These are phyloP conservation scores for Spiraea crenata DNA, from an alignment of 331 rosid genomes.

Conservation along the genomic window DNA sequence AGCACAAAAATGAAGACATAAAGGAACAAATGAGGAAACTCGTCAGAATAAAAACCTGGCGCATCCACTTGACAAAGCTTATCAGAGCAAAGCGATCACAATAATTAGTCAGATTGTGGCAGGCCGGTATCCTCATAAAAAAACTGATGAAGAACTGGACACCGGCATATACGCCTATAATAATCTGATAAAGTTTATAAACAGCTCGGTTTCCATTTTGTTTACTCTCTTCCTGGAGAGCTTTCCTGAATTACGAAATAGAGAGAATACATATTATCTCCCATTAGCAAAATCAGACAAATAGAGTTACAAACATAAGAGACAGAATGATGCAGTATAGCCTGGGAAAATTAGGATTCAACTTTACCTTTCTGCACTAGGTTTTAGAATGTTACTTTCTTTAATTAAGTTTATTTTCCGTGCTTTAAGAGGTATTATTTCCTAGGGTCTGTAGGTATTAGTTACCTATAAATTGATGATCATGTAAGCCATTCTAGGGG, in stretches of 20 bases:
- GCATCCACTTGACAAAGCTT: slow-evolving; percentile 90
- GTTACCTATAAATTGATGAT: too few species aligned
- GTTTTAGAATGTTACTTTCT: too few species aligned
- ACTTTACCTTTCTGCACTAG: too few species aligned
- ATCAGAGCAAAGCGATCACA: slow-evolving; percentile 82
- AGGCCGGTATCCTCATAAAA: slow-evolving; percentile 88
- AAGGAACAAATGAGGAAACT: slow-evolving; percentile 15
- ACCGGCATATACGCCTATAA: slow-evolving; percentile 86
- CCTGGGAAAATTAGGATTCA: too few species aligned
- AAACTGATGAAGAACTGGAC: slow-evolving; percentile 74
- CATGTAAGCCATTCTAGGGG: too few species aligned
- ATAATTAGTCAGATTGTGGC: slow-evolving; percentile 69
- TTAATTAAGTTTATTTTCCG: too few species aligned
- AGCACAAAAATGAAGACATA: slow-evolving; percentile 8
- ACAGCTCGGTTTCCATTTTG: slow-evolving; percentile 41
- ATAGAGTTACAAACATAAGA: slow-evolving; percentile 5
- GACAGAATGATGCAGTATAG: too few species aligned
- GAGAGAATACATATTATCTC: slow-evolving; percentile 24
- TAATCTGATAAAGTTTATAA: slow-evolving; percentile 59
- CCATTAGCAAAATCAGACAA: neutral
- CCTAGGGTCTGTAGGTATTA: too few species aligned
- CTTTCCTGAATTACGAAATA: slow-evolving; percentile 60
- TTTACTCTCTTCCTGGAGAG: slow-evolving; percentile 76
- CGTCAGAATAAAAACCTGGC: slow-evolving; percentile 57
- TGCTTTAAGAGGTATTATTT: too few species aligned